Evolutionary conservation across 148 eudicot genomes (phyloP), one percentile per base, ranked within the genome.

Genomic region (Nepenthes gracilis): DNA sequence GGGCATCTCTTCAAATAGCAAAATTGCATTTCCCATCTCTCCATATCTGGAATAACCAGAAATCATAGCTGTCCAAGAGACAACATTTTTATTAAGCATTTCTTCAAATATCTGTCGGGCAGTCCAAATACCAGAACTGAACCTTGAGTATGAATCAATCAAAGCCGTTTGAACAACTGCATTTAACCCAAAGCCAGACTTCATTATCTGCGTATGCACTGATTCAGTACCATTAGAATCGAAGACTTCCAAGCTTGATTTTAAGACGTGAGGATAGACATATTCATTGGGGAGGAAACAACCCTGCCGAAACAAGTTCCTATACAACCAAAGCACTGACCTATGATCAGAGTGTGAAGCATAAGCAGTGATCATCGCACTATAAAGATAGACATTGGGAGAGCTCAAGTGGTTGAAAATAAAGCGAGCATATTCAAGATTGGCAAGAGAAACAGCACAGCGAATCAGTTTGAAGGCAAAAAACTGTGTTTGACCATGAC

Each of bases 21-120:
- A 2, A 68, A 88, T 45, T 11, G 93, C 93, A 69, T 70, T 65
- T 67, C 79, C 82, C 74, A 85, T 77, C 53, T 77, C 63, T 54
- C 96, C 92, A 11, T 76, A 63, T 66, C 82, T 77, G 35, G 79
- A 64, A 70, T 85, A 88, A 70, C 85, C 93, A 23, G 83, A 75
- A 58, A 85, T 45, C 93, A 88, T 85, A 43, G 89, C 87, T 11
- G 89, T 85, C 86, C 86, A 85, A 34, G 93, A 63, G 53, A 85
- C 87, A 34, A 81, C 82, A 75, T 79, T 85, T 56, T 81, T 83
- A 6, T 79, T 93, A 71, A 76, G 45, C 82, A 88, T 88, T 85
- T 80, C 89, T 48, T 85, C 96, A 38, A 88, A 85, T 84, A 88
- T 43, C 55, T 62, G 43, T 37, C 79, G 64, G 23, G 96, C 96